Evolutionary conservation across 108 stramenopile species (phyloP), one percentile per base, ranked within the genome.

Genomic region (Seminavis robusta): DNA sequence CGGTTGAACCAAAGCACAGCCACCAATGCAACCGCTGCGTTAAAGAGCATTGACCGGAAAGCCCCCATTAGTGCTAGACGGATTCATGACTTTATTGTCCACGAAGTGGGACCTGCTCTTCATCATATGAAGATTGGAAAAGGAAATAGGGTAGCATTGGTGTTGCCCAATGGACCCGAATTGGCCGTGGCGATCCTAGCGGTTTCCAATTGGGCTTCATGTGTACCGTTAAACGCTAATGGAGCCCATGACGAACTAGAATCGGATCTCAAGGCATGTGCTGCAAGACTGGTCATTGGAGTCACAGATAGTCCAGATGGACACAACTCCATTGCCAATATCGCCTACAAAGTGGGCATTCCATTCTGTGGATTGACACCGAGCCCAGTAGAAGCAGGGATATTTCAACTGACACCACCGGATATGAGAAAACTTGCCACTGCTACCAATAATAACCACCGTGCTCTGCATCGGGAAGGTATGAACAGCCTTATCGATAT

Each of bases 101-200:
- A 57, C 1, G 72, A 71, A 32, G 47, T 74, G 20, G 76, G 80
- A 10, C 63, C 68, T 10, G 33, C 38, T 4, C 43, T 81, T 10
- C 76, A 77, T 46, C 47, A 47, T 33, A 36, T 70, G 49, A 76
- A 76, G 3, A 59, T 62, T 42, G 76, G 80, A 28, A 47, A 65
- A 11, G 73, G 69, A 2, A 33, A 67, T 36, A 72, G 76, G 2
- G 59, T 81, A 2, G 80, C 76, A 2, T 36, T 81, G 4, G 69
- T 77, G 0, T 32, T 81, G 6, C 80, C 80, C 28, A 81, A 81
- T 66, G 80, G 80, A 33, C 76, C 76, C 4, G 73, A 70, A 52
- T 31, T 81, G 9, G 80, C 80, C 16, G 33, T 81, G 17, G 59
- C 73, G 4, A 54, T 81, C n/a, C 44, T 77, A 37, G 65, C 59